These are phyloP conservation scores for Phtheirospermum japonicum DNA, from an alignment of 257 asterid species.

Conservation along the genomic window DNA sequence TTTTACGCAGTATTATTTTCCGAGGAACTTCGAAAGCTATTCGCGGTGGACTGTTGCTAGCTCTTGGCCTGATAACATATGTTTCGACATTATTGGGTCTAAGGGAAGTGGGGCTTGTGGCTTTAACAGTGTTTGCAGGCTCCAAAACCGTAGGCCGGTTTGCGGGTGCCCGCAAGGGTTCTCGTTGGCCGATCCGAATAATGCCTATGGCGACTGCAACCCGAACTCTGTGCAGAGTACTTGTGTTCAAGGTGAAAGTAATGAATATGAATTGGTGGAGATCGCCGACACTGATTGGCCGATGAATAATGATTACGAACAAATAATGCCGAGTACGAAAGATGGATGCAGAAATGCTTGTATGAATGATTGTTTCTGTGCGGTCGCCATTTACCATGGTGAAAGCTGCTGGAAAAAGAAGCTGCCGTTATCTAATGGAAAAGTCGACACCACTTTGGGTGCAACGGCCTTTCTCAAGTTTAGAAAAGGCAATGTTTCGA, in stretches of 20 bases:
- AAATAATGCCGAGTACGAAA: constrained; percentile 25
- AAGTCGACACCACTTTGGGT: constrained; percentile 17
- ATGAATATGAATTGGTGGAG: constrained; percentile 27
- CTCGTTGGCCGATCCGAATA: constrained; percentile 34
- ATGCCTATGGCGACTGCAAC: constrained; percentile 40
- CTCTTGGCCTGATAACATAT: constrained; percentile 40
- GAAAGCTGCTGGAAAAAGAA: constrained; percentile 68
- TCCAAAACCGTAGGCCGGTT: constrained; percentile 34
- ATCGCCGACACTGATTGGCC: constrained; percentile 47
- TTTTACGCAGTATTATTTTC: constrained; percentile 42
- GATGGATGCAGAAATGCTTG: constrained; percentile 43
- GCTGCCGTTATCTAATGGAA: constrained; percentile 64
- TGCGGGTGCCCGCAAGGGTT: constrained; percentile 58
- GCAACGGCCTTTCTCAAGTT: constrained; percentile 46
- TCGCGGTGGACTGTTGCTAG: constrained; percentile 32
- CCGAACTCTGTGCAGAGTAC: constrained; percentile 30
- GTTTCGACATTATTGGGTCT: background rate
- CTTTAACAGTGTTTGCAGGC: constrained; percentile 45
- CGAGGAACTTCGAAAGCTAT: constrained; percentile 24
- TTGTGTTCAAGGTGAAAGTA: constrained; percentile 36
- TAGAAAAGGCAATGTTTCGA: constrained; percentile 24
- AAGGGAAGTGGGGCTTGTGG: constrained; percentile 77
- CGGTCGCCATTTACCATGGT: constrained; percentile 36
- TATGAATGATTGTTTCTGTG: constrained; percentile 55
- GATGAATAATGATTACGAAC: constrained; percentile 28